phyloP scores from a whole-genome alignment of 129 eudicot species.

The Artemisia tridentata region DNA sequence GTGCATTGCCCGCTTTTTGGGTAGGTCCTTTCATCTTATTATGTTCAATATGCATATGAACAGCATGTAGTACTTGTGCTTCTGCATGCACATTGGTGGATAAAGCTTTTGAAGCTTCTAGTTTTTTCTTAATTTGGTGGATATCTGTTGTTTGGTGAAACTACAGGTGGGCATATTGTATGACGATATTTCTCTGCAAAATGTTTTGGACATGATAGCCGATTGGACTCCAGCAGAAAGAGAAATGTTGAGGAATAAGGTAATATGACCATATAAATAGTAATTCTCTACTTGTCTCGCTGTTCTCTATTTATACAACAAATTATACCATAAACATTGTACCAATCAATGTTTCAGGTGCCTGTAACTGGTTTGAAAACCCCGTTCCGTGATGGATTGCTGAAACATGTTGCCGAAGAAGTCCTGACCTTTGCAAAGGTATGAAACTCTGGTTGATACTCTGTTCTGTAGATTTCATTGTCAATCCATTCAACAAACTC shows the following conservation, averaged over 20 bases:
- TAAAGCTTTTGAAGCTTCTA: background rate
- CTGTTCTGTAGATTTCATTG: background rate
- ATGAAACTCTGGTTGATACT: constrained; percentile 5
- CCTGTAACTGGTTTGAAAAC: constrained; percentile 85
- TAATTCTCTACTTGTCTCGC: background rate
- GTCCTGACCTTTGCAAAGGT: constrained; percentile 85
- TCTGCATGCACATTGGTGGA: background rate
- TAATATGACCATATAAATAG: constrained; percentile 26
- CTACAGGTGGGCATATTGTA: constrained; percentile 90
- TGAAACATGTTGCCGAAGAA: constrained; percentile 89
- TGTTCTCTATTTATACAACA: constrained; percentile 4
- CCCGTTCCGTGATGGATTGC: constrained; percentile 92
- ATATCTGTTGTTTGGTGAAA: constrained; percentile 13
- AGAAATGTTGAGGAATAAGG: constrained; percentile 93
- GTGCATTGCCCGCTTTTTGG: constrained; percentile 99
- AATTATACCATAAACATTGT: background rate
- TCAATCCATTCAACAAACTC: background rate
- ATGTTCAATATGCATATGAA: background rate
- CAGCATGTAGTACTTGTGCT: background rate
- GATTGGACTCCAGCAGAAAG: constrained; percentile 91
- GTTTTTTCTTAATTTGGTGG: background rate
- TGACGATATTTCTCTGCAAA: constrained; percentile 80
- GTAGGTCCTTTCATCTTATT: constrained; percentile 35
- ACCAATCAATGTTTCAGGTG: constrained; percentile 47
- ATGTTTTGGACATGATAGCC: constrained; percentile 81